phyloP scores from a whole-genome alignment of 2,329 filamentous ascomycete species.

The Arachnopeziza araneosa region DNA sequence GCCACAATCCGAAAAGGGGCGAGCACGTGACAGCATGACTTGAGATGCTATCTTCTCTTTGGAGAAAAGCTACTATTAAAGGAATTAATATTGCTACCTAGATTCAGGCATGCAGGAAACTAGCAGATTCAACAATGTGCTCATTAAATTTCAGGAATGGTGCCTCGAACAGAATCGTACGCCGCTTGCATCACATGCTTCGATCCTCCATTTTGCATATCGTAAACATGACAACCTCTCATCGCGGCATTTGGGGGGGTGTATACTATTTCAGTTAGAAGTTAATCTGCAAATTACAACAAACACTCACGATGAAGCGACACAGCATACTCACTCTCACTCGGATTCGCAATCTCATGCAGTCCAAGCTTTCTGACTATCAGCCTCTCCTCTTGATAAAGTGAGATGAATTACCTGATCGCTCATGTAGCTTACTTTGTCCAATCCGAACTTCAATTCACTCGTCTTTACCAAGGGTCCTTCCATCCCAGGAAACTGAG shows the following conservation, averaged over 20 bases:
- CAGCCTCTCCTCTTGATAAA: not conserved
- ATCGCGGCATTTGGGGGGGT: conserved; percentile 88
- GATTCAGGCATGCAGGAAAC: no score
- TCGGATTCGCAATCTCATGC: conserved; percentile 75
- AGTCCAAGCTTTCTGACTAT: conserved; percentile 57
- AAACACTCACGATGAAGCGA: conserved; percentile 59
- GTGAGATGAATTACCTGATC: conserved; percentile 46
- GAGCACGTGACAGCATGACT: not conserved
- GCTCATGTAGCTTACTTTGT: conserved; percentile 85
- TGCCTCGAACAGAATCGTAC: conserved; percentile 56
- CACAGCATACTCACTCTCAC: conserved; percentile 67
- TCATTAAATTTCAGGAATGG: not conserved
- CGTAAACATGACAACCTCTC: conserved; percentile 75
- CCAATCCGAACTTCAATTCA: conserved; percentile 60
- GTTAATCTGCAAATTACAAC: not conserved
- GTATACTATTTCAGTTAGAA: conserved; percentile 45
- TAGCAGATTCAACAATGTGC: no score
- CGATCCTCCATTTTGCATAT: conserved; percentile 66
- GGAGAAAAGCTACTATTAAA: no score
- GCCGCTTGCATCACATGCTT: conserved; percentile 65
- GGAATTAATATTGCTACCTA: no score
- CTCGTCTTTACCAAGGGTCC: conserved; percentile 16
- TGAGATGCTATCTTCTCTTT: no score
- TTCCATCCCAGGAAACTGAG: conserved; percentile 38
- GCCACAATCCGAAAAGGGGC: not conserved